Evolutionary conservation across 2,329 filamentous ascomycete species (phyloP), one percentile per base, ranked within the genome.

Genomic region (Diaporthe velutina): DNA sequence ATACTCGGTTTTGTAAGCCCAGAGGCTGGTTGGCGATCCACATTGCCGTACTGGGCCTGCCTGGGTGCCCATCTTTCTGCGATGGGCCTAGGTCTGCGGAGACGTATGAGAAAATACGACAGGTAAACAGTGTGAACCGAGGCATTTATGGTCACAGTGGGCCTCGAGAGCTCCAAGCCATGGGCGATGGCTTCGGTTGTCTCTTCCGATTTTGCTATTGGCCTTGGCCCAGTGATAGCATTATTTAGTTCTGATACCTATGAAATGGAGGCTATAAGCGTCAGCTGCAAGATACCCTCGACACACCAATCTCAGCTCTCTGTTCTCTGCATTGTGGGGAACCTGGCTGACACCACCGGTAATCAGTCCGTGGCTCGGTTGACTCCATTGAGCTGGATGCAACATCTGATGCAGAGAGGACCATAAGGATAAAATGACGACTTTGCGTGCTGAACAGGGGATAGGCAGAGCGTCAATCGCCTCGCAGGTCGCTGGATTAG

Each of bases 11-110:
- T 50, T 67, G 61, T 17, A 33, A 67, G 61, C 22, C 61, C 22
- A 38, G 42, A 67, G 61, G 61, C 55, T 52, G 54, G 70, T n/a
- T 40, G 30, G 55, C 8, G 42, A 71, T 48, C 70, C 55, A 61
- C 48, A 38, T 61, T 71, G 30, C 54, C 38, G 33, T 45, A 45
- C 22, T 52, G 13, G 52, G 45, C 19, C 40, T 61, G 15, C 30
- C 10, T n/a, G 25, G 10, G 28, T 13, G 55, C 25, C 25, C 10
- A 52, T 52, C 42, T 30, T 60, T 61, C 54, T 60, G 33, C 3
- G 19, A 50, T 30, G 25, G 70, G 55, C 22, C 45, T 58, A 52
- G 42, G n/a, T 33, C 42, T 61, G 42, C 70, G 55, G 70, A 52
- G 30, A 19, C 45, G 22, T 28, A 52, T 38, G 30, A 38, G 1